Conservation (phyloP, 306 rosid species). For the Rosa chinensis region DNA sequence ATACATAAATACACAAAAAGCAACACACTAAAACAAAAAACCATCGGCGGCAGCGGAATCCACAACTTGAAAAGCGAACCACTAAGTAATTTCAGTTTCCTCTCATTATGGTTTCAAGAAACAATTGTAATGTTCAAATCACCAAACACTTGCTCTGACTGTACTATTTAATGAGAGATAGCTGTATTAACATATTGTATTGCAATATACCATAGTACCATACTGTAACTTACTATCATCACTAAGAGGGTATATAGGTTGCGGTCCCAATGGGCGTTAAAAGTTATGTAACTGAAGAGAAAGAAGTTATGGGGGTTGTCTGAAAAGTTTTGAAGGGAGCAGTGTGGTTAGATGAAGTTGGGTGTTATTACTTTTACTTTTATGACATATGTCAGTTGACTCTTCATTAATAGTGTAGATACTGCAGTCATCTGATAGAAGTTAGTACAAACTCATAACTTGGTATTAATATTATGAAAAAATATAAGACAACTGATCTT, state of each 20-base stretch:
- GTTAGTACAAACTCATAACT: background rate
- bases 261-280: background rate
- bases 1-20: background rate
- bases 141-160: background rate
- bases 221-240: background rate
- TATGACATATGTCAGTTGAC: background rate
- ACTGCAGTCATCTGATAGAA: background rate
- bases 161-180: background rate
- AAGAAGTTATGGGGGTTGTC: background rate
- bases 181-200: background rate
- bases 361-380: background rate
- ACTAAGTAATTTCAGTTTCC: background rate
- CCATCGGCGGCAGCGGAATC: background rate
- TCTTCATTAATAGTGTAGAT: background rate
- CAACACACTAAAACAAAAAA: background rate
- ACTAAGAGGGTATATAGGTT: background rate
- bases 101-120: background rate
- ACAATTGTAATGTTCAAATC: background rate
- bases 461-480: background rate
- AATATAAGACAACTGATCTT: no score
- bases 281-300: background rate
- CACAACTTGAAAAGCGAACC: background rate
- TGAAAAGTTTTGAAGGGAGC: background rate
- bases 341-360: background rate
- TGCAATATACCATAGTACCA: no score